Percentiles rank a stretch among this genome's conserved stretches.
phyloP scores from a whole-genome alignment of 1,139 yeast species.

The Pichia sp. region DNA sequence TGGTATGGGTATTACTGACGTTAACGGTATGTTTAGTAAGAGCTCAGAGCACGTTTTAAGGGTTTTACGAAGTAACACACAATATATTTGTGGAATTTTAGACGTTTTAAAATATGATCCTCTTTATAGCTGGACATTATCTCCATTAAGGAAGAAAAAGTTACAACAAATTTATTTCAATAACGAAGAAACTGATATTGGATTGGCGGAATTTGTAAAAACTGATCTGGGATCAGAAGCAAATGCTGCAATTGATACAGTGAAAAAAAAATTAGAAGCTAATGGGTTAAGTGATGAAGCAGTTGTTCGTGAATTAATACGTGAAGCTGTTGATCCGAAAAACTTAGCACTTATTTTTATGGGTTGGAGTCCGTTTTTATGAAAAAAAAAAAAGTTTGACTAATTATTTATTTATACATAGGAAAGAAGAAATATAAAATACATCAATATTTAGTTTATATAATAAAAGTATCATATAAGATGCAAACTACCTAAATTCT shows the following conservation, averaged over 20 bases:
- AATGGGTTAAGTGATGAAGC: constrained; percentile 78
- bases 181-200: constrained; percentile 69
- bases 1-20: constrained; percentile 84
- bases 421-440: neutral
- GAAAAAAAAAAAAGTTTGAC: no score
- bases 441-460: neutral
- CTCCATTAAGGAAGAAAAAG: constrained; percentile 58
- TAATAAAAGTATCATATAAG: no score
- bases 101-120: constrained; percentile 93
- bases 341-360: constrained; percentile 71
- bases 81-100: constrained; percentile 71
- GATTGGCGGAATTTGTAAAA: constrained; percentile 46
- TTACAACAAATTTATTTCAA: constrained; percentile 38
- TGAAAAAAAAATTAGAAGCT: constrained; percentile 60
- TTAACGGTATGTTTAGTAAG: constrained; percentile 65
- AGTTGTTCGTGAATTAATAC: constrained; percentile 70
- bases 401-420: neutral
- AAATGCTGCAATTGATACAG: constrained; percentile 67
- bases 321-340: constrained; percentile 62
- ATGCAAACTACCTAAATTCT: constrained; percentile 1
- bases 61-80: constrained; percentile 59
- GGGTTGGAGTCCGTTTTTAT: constrained; percentile 73
- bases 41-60: constrained; percentile 71
- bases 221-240: constrained; percentile 64
- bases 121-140: constrained; percentile 79